Base-by-base conservation (phyloP, 2,329 filamentous ascomycete genomes). In the Cladorrhinum sp. region DNA sequence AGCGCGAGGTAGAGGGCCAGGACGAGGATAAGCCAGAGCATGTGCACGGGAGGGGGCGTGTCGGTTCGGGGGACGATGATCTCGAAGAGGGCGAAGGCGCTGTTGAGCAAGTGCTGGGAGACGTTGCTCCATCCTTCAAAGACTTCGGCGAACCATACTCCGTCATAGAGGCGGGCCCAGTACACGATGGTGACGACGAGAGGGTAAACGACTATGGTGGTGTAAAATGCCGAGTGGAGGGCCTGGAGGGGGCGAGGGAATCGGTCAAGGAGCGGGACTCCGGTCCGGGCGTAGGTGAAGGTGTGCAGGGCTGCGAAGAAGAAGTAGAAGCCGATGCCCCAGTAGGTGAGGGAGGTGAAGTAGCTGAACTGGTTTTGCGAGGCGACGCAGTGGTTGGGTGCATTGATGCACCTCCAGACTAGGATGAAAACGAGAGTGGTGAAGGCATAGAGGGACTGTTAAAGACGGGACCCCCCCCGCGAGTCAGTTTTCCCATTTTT, bases 261-360 rank as follows among this genome's bases (percentile, higher is more conserved):
- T 30, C 76, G 75, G 68, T 85, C 79, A 65, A 89, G 81, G 4
- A 89, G 79, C 0, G 85, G 76, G 2, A 73, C 71, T 50, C 82
- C 80, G 26, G 75, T 76, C 48, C 76, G 74, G 12, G 83, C 82
- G 76, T 94, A 95, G 53, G 80, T 81, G 57, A 85, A 76, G 5
- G 89, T 92, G 77, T 96, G 91, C 18, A 85, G 64, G 18, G 88
- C 80, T 1, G 88, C 80, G 69, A 87, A 77, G 60, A 86, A 79
- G 72, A 88, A 88, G 79, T 96, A 96, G 76, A 93, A 94, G 23
- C 84, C 86, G 36, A 94, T 76, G 1, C 90, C 90, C 90, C 90
- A 95, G 80, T 88, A 95, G 9, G 89, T 91, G 61, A 95, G 78
- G 69, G 87, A 80, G 26, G 92, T 96, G 78, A 96, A 96, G 80